These are phyloP conservation scores for Trypanosoma vivax DNA, from an alignment of 208 protist genomes.

Conservation along the genomic window DNA sequence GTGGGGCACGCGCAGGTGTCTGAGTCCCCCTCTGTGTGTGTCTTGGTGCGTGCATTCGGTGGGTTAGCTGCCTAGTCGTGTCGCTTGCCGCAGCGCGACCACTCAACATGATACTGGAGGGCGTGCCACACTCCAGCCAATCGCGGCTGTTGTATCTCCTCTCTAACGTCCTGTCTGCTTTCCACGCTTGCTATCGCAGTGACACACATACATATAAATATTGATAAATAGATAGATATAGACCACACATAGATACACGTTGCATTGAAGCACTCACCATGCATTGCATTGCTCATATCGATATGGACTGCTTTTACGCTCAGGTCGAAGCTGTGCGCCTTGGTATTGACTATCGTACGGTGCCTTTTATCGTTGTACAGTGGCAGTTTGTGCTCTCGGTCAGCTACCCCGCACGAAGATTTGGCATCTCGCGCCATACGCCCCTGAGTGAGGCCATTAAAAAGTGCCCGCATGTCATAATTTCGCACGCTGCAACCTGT, in stretches of 20 bases:
- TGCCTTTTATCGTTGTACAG: conserved; percentile 61
- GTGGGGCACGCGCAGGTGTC: too few species aligned
- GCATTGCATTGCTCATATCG: conserved; percentile 77
- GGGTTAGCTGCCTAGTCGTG: too few species aligned
- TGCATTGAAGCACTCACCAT: conserved; percentile 3
- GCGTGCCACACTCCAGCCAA: too few species aligned
- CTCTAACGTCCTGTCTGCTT: too few species aligned
- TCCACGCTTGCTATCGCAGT: too few species aligned
- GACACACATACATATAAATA: not conserved
- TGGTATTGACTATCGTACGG: conserved; percentile 60
- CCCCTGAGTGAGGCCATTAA: conserved; percentile 33
- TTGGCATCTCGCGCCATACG: conserved; percentile 59
- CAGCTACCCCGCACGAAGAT: conserved; percentile 76
- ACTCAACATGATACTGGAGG: too few species aligned
- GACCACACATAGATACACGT: not conserved
- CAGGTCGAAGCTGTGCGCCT: conserved; percentile 85
- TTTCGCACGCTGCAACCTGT: conserved; percentile 55
- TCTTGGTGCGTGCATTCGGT: too few species aligned
- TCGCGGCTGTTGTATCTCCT: too few species aligned
- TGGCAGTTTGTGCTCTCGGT: conserved; percentile 84
- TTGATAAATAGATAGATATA: conserved; percentile 4
- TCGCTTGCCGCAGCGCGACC: too few species aligned
- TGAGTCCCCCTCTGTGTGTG: too few species aligned
- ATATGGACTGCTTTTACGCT: conserved; percentile 93
- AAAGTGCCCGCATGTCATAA: conserved; percentile 44